phyloP scores from a whole-genome alignment of 2,329 filamentous ascomycete species.

The Fusarium sp. region DNA sequence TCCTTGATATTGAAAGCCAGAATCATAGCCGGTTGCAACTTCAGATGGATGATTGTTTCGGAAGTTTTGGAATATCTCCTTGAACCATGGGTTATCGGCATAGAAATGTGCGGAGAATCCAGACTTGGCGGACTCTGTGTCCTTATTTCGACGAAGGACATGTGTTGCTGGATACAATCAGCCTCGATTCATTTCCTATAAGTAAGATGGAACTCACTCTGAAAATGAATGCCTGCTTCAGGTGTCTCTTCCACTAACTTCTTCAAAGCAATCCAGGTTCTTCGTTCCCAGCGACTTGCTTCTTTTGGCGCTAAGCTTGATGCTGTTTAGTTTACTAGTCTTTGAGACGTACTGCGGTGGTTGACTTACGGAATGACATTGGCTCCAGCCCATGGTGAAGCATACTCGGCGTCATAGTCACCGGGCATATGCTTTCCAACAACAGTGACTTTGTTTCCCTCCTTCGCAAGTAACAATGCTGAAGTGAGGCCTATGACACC shows the following conservation, averaged over 20 bases:
- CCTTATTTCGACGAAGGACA: conserved; percentile 71
- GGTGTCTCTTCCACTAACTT: conserved; percentile 72
- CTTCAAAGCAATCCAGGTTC: conserved; percentile 73
- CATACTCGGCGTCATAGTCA: conserved; percentile 91
- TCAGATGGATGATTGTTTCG: conserved; percentile 68
- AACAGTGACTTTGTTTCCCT: conserved; percentile 71
- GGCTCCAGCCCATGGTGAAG: conserved; percentile 89
- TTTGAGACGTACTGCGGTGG: fast-evolving
- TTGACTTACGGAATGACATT: conserved; percentile 77
- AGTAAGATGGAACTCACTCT: conserved; percentile 59
- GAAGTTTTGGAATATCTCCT: conserved; percentile 77
- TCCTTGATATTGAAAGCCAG: conserved; percentile 81
- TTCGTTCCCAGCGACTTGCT: conserved; percentile 68
- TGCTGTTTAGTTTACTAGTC: fast-evolving
- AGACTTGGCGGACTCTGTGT: conserved; percentile 61
- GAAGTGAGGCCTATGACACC: conserved; percentile 66
- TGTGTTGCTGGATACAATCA: conserved; percentile 55
- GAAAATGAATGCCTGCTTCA: conserved; percentile 84
- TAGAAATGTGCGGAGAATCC: conserved; percentile 21
- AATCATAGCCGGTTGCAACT: conserved; percentile 74
- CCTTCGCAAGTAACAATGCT: conserved; percentile 61
- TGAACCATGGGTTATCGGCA: conserved; percentile 79
- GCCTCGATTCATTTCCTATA: background rate
- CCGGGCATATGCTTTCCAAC: conserved; percentile 92
- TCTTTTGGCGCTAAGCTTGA: conserved; percentile 52